Evolutionary conservation across 371 early-diverging fungal genomes (phyloP), one percentile per base, ranked within the genome.

Genomic region (Mucor racemosus): DNA sequence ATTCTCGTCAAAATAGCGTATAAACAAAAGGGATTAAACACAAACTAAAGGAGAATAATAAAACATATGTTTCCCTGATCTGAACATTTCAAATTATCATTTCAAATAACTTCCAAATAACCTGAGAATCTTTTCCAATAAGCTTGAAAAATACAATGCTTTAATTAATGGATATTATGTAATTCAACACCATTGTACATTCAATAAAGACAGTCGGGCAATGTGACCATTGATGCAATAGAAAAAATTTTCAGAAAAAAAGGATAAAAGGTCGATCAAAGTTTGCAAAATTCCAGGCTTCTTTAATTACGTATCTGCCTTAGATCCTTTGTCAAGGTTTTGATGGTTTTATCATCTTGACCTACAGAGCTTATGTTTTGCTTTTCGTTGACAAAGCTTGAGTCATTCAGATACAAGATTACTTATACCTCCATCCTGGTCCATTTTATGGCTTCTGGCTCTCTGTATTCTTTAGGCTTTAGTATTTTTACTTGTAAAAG

Each of bases 381-480:
- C 67, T 69, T 55, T 71, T 67, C 67, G 66, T 78, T 78, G 78
- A 78, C 74, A 78, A 74, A 78, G 78, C 78, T 69, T 78, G 78
- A 78, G 78, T 78, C 78, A 78, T 78, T 67, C 76, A 76, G 78
- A 76, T 72, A 78, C 76, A 60, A 78, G 78, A 78, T 65, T 58
- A 56, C 68, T 31, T 78, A 71, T 78, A 78, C 78, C 78, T 78
- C 78, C 78, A 76, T 62, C 53, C 40, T 58, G 78, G 58, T 78
- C 78, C 78, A 60, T 48, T 68, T 58, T 66, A 48, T 58, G 36
- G 59, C 31, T 44, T 46, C 53, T 60, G 42, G 35, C 60, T 62
- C 10, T 38, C 44, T 15, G 36, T 58, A 65, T 58, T 61, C 1
- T 34, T 21, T 59, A 58, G 33, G 46, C 41, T 53, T 66, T 40